Base-by-base conservation (phyloP, 1,284 basidiomycete species). In the Leccinum insigne region DNA sequence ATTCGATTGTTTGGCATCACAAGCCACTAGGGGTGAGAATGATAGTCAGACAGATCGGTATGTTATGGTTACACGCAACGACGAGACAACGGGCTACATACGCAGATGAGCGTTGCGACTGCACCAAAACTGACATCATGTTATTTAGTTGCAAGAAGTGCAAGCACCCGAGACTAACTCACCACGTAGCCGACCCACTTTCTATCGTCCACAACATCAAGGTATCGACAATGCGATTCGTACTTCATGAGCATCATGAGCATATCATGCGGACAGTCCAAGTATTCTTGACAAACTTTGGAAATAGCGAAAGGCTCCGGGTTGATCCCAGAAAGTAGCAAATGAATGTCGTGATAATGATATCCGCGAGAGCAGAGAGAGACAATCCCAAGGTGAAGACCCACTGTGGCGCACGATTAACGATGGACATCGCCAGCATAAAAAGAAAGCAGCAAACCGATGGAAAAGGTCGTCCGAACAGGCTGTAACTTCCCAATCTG, bases 161-260 rank as follows among this genome's bases (percentile, higher is more conserved):
- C 32, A 54, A 21, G 6, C 7, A n/a, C 6, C 32, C n/a, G 3
- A 10, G 6, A 4, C 32, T 11, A 66, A 42, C 75, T 62, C 63
- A 82, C 83, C 79, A 80, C 14, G 83, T 85, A 10, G 83, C 67
- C 2, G 78, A 73, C 2, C 84, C 85, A 11, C 80, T 86, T 66
- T 85, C 82, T 3, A 86, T 73, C 1, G 83, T 81, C 67, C 85
- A 85, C 3, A 85, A 62, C 23, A 80, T 84, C 18, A 86, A 73
- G 1, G 74, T 72, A 63, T 85, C 81, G 10, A 86, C 75, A n/a
- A 84, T 73, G 21, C 78, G 77, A 58, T 81, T 79, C 74, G 84
- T 80, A 29, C 82, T 83, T 26, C 32, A 62, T 5, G 8, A 16
- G 40, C 32, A 54, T 42, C 40, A 14, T 63, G 7, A 61, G 56